phyloP scores from a whole-genome alignment of 768 basidiomycete species.

The Ramaria sp. region DNA sequence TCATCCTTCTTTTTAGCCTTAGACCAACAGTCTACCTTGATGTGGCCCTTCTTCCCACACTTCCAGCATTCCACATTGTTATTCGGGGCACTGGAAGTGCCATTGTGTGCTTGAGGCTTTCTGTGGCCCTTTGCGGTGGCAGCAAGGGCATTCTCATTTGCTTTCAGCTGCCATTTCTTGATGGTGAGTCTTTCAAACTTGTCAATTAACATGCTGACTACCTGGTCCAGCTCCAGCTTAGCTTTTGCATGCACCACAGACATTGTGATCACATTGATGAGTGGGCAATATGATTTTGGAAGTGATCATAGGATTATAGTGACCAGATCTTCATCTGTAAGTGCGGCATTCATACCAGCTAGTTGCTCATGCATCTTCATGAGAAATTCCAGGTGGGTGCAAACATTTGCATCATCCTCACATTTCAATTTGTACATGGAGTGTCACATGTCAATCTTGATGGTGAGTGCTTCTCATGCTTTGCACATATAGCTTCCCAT shows the following conservation, averaged over 20 bases:
- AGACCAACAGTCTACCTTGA: constrained; percentile 12
- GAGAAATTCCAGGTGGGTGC: constrained; percentile 11
- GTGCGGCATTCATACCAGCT: too few species aligned
- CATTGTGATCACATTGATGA: background rate
- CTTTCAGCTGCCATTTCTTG: background rate
- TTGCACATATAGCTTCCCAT: constrained; percentile 9
- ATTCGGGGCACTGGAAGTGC: background rate
- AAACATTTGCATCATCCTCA: constrained; percentile 9
- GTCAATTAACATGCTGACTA: background rate
- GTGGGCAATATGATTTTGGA: too few species aligned
- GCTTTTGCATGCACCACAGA: background rate
- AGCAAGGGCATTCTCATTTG: background rate
- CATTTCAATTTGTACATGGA: constrained; percentile 10
- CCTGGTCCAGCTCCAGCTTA: background rate
- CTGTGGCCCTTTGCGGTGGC: background rate
- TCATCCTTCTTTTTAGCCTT: constrained; percentile 11
- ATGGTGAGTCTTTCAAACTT: constrained; percentile 6
- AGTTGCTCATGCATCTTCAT: too few species aligned
- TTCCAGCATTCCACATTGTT: constrained; percentile 12
- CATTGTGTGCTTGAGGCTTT: background rate
- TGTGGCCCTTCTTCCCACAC: constrained; percentile 14
- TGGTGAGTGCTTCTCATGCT: constrained; percentile 11
- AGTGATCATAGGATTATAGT: constrained; percentile 12
- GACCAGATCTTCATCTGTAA: constrained; percentile 5
- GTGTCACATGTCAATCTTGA: constrained; percentile 4